These are phyloP conservation scores for Seminavis robusta DNA, from an alignment of 108 stramenopile genomes.

Conservation along the genomic window DNA sequence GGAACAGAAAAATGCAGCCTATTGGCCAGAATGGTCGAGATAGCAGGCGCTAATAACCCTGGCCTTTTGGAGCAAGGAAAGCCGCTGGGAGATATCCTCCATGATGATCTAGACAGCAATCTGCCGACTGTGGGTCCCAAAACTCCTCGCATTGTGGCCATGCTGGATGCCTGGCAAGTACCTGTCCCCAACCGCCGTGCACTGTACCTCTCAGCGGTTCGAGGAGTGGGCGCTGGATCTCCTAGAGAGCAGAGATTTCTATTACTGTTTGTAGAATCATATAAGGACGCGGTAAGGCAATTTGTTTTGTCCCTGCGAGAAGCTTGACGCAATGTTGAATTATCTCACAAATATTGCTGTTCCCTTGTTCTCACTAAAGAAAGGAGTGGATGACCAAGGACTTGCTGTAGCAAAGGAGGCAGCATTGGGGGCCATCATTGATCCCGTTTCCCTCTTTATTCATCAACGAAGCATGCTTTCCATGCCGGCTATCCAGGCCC, in stretches of 20 bases:
- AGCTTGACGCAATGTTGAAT: too few species aligned
- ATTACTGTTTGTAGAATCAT: constrained; percentile 62
- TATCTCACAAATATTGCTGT: too few species aligned
- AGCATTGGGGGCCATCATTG: constrained; percentile 72
- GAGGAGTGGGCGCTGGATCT: constrained; percentile 20
- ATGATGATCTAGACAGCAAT: constrained; percentile 2
- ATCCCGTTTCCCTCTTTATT: constrained; percentile 74
- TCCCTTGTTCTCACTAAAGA: too few species aligned
- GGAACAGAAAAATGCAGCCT: constrained; percentile 53
- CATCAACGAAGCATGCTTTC: constrained; percentile 63
- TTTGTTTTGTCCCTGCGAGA: constrained; percentile 1
- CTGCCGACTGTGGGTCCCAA: background rate
- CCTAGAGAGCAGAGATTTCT: constrained; percentile 66
- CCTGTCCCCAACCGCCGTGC: constrained; percentile 23
- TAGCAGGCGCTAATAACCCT: constrained; percentile 32
- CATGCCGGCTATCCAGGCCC: constrained; percentile 63
- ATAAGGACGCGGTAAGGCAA: constrained; percentile 50
- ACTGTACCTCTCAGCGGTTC: constrained; percentile 49
- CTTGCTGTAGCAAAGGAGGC: constrained; percentile 62
- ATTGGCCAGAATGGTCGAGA: constrained; percentile 51
- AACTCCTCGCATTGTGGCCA: constrained; percentile 7
- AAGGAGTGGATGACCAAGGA: constrained; percentile 48
- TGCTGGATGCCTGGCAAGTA: constrained; percentile 52
- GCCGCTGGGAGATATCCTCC: constrained; percentile 45
- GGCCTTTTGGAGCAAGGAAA: constrained; percentile 24